Percentiles rank a stretch among this genome's conserved stretches.
Evolutionary conservation across 768 basidiomycete genomes (phyloP).

Genomic region (Agrocybe praecox): DNA sequence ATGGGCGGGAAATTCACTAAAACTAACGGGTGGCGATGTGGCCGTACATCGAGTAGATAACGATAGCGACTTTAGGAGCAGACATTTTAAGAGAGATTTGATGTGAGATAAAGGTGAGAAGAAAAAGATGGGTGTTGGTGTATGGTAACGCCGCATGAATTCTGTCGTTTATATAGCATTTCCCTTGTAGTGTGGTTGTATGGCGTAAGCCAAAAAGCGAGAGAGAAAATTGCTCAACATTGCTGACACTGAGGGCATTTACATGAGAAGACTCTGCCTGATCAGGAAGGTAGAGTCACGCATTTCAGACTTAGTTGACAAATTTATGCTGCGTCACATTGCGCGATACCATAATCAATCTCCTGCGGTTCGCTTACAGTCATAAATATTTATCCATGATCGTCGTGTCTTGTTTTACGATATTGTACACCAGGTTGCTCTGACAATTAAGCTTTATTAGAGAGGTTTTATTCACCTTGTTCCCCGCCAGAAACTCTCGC

Average conservation of each 20-base stretch:
- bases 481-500: neutral
- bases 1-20: neutral
- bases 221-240: neutral
- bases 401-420: neutral
- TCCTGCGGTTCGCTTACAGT: neutral
- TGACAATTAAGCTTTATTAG: too few relatives aligned
- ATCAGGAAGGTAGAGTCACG: neutral
- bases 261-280: neutral
- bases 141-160: neutral
- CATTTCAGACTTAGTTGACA: neutral
- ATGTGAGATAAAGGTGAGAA: neutral
- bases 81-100: neutral
- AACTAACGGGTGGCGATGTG: conserved; percentile 41
- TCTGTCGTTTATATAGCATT: neutral
- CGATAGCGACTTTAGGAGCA: conserved; percentile 60
- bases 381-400: neutral
- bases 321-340: neutral
- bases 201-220: neutral
- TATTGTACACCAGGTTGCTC: too few relatives aligned
- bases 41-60: conserved; percentile 76
- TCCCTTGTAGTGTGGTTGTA: neutral
- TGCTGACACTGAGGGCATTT: neutral
- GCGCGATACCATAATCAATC: neutral
- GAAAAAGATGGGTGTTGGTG: neutral
- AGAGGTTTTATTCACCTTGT: too few relatives aligned